A percentile compares a stretch with the other conserved stretches of the same genome.
Conservation (phyloP, 441 rosid genomes). For the Adansonia gregorii region DNA sequence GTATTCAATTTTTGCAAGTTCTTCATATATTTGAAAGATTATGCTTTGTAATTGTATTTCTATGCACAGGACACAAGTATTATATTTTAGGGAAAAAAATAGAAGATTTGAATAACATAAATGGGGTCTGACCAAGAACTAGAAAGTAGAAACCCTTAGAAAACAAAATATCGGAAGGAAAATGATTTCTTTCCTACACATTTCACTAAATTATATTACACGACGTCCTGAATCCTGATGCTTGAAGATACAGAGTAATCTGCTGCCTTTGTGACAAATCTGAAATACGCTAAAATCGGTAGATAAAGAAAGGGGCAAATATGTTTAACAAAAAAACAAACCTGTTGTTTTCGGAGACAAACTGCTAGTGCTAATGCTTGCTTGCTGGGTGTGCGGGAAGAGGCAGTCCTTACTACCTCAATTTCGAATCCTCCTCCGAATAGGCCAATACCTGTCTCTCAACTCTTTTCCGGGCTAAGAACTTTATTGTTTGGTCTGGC, state of each 20-base stretch:
- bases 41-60: too few relatives aligned
- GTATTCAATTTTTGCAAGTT: too few relatives aligned
- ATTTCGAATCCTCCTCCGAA: slow-evolving; percentile 20
- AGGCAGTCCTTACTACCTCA: not conserved
- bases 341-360: slow-evolving; percentile 22
- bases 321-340: slow-evolving; percentile 9
- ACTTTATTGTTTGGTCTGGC: not conserved
- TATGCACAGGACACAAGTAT: too few relatives aligned
- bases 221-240: slow-evolving; percentile 17
- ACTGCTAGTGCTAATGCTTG: slow-evolving; percentile 13
- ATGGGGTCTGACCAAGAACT: not conserved
- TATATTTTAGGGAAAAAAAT: too few relatives aligned
- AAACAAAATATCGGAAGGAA: not conserved
- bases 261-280: slow-evolving; percentile 17
- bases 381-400: not conserved
- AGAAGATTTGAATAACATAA: too few relatives aligned
- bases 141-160: not conserved
- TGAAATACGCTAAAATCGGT: not conserved
- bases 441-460: slow-evolving; percentile 3
- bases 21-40: too few relatives aligned
- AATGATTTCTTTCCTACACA: too few relatives aligned
- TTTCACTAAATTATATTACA: slow-evolving; percentile 30
- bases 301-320: not conserved
- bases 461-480: slow-evolving; percentile 1
- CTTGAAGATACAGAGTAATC: slow-evolving; percentile 15